Evolutionary conservation across 1,139 yeast species (phyloP).

Genomic region (Pichia cactophila): DNA sequence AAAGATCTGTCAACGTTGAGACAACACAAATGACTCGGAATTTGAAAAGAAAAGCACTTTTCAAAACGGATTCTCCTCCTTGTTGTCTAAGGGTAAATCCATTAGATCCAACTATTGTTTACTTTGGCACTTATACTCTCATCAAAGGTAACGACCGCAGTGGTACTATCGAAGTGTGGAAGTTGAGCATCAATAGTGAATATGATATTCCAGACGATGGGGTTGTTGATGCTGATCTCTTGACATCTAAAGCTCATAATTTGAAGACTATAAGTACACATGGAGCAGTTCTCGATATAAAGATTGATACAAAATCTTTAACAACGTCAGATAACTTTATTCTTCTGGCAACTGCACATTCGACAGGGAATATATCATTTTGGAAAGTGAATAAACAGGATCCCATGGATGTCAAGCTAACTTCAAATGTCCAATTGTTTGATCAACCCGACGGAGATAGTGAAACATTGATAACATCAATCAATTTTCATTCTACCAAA

Average conservation of each 20-base stretch:
- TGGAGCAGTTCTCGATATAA: conserved; percentile 73
- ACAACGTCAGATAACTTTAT: conserved; percentile 29
- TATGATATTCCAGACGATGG: conserved; percentile 13
- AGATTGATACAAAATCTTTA: conserved; percentile 42
- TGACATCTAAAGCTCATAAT: conserved; percentile 22
- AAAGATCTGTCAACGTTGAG: too few species aligned
- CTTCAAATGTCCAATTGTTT: conserved; percentile 34
- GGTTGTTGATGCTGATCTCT: conserved; percentile 8
- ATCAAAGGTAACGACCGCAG: conserved; percentile 52
- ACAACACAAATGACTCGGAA: conserved; percentile 6
- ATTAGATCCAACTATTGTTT: conserved; percentile 33
- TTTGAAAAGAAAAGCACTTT: conserved; percentile 9
- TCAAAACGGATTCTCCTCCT: conserved; percentile 61
- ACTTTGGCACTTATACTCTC: conserved; percentile 76
- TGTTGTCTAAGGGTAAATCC: conserved; percentile 68
- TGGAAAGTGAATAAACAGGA: conserved; percentile 40
- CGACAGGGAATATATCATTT: conserved; percentile 63
- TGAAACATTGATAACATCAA: conserved; percentile 51
- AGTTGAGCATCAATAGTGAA: conserved; percentile 14
- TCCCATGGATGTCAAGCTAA: conserved; percentile 16
- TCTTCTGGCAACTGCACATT: conserved; percentile 59
- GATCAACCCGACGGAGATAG: conserved; percentile 26
- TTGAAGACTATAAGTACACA: conserved; percentile 27
- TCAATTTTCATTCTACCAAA: conserved; percentile 47
- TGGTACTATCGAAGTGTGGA: conserved; percentile 68